Conservation (phyloP, 139 green algal genomes). For the Chlamydomonas schloesseri region DNA sequence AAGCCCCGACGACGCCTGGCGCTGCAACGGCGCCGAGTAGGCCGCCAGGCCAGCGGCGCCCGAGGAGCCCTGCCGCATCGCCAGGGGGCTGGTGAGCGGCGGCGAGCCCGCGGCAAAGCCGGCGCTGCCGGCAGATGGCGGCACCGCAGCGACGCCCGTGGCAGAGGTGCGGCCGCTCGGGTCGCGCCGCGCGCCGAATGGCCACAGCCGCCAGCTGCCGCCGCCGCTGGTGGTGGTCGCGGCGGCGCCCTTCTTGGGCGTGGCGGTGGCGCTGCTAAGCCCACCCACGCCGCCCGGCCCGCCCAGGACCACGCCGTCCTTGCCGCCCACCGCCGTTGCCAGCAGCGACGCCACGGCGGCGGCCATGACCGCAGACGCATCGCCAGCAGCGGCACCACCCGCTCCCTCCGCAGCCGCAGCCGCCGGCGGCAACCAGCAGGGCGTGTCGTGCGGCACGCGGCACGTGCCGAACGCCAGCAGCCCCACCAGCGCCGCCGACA, state of each 20-base stretch:
- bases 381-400: not conserved
- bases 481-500: conserved; percentile 68
- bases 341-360: no score
- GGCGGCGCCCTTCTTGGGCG: conserved; percentile 13
- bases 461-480: conserved; percentile 69
- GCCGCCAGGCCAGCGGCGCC: not conserved
- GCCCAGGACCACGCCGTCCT: not conserved
- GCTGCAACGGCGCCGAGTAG: not conserved
- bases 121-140: not conserved
- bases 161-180: not conserved
- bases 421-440: conserved; percentile 40
- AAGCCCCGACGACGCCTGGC: not conserved
- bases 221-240: not conserved
- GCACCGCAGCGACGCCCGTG: not conserved
- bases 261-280: not conserved
- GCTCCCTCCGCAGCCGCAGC: not conserved
- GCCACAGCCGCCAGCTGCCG: conserved; percentile 72
- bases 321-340: not conserved
- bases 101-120: not conserved
- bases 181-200: conserved; percentile 56
- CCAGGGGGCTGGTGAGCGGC: not conserved
- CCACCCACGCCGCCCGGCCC: not conserved
- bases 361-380: not conserved
- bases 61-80: not conserved
- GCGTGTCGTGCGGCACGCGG: conserved; percentile 44